Percentiles rank a stretch among this genome's conserved stretches.
phyloP scores from a whole-genome alignment of 2,329 filamentous ascomycete genomes.

The Nigrograna mackinnonii region DNA sequence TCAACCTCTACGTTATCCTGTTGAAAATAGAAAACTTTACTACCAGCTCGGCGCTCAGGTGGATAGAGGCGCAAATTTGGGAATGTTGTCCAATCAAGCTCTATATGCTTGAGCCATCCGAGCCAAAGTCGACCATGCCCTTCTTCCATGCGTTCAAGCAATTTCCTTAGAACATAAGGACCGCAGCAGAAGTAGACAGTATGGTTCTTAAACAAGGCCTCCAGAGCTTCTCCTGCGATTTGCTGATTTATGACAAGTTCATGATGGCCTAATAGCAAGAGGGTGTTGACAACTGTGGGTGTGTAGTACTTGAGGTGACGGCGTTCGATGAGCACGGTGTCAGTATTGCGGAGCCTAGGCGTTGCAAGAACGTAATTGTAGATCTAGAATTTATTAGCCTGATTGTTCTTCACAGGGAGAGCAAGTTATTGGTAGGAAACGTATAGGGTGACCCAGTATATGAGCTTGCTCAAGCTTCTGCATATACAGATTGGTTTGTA shows the following conservation, averaged over 20 bases:
- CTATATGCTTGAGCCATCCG: slow-evolving; percentile 31
- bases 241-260: slow-evolving; percentile 38
- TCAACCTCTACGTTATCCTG: slow-evolving; percentile 20
- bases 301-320: slow-evolving; percentile 35
- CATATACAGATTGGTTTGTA: too few relatives aligned
- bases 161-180: slow-evolving; percentile 34
- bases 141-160: slow-evolving; percentile 26
- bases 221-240: slow-evolving; percentile 37
- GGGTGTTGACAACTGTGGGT: slow-evolving; percentile 32
- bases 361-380: slow-evolving; percentile 32
- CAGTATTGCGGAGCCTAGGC: slow-evolving; percentile 26
- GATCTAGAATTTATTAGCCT: slow-evolving; percentile 21
- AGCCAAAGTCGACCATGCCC: slow-evolving; percentile 31
- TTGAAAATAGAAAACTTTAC: slow-evolving; percentile 31
- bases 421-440: too few relatives aligned
- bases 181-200: slow-evolving; percentile 38
- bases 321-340: slow-evolving; percentile 36
- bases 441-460: too few relatives aligned
- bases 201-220: slow-evolving; percentile 37
- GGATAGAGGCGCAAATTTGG: slow-evolving; percentile 36
- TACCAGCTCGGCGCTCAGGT: slow-evolving; percentile 24
- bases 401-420: background rate
- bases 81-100: slow-evolving; percentile 40
- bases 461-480: too few relatives aligned
- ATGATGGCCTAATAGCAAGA: slow-evolving; percentile 37